A percentile compares a stretch with the other conserved stretches of the same genome.
Conservation (phyloP, 345 rosid species). For the Heritiera fomes region DNA sequence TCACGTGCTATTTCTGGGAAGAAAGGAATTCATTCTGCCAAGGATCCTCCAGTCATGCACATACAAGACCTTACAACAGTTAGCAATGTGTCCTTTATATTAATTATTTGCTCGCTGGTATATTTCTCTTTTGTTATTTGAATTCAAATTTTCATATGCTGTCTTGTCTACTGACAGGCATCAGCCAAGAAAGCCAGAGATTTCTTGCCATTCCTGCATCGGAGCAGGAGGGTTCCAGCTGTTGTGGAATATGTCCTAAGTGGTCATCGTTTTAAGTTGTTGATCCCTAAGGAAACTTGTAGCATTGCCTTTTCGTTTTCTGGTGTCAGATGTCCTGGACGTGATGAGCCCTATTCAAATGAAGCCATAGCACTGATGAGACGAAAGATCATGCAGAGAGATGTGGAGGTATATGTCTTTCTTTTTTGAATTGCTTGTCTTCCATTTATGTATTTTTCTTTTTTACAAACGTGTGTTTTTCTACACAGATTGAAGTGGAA, state of each 20-base stretch:
- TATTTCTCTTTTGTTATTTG: background rate
- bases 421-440: slow-evolving; percentile 13
- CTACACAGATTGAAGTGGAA: slow-evolving; percentile 81
- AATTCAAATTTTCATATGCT: background rate
- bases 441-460: slow-evolving; percentile 9
- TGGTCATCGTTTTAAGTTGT: slow-evolving; percentile 95
- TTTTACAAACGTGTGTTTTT: slow-evolving; percentile 15
- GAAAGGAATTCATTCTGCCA: slow-evolving; percentile 85
- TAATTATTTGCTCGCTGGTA: background rate
- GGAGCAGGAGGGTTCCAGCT: slow-evolving; percentile 75
- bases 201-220: slow-evolving; percentile 78
- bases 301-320: slow-evolving; percentile 96
- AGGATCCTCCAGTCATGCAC: slow-evolving; percentile 78
- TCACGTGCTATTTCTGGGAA: slow-evolving; percentile 70
- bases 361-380: slow-evolving; percentile 96
- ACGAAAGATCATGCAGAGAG: slow-evolving; percentile 93
- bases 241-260: slow-evolving; percentile 95
- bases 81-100: slow-evolving; percentile 26
- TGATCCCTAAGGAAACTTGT: slow-evolving; percentile 92
- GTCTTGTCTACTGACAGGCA: slow-evolving; percentile 46
- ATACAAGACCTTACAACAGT: slow-evolving; percentile 75
- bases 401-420: slow-evolving; percentile 68
- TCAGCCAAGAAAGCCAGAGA: slow-evolving; percentile 87
- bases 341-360: slow-evolving; percentile 85
- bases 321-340: slow-evolving; percentile 98